Conservation (phyloP, 2,329 filamentous ascomycete species). For the Chaetothyriales sp. region DNA sequence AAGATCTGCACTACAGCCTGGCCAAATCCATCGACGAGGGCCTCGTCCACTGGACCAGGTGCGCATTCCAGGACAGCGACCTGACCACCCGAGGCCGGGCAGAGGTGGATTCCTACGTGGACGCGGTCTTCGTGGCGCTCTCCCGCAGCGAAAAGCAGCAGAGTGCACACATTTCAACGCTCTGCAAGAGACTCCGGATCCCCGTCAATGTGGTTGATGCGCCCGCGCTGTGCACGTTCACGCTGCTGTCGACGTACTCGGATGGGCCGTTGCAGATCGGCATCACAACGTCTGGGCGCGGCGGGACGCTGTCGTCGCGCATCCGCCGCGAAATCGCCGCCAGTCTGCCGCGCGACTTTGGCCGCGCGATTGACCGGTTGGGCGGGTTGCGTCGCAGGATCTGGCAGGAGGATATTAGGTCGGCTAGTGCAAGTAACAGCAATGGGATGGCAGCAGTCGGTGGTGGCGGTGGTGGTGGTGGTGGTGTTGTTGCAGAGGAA, state of each 20-base stretch:
- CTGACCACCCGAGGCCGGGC: constrained; percentile 62
- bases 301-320: constrained; percentile 81
- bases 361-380: constrained; percentile 59
- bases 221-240: constrained; percentile 74
- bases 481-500: constrained; percentile 20
- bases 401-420: constrained; percentile 53
- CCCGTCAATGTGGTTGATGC: constrained; percentile 87
- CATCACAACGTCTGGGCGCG: constrained; percentile 85
- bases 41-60: constrained; percentile 27
- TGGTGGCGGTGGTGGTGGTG: no score
- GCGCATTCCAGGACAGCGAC: constrained; percentile 53
- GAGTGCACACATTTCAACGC: constrained; percentile 50
- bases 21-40: constrained; percentile 29
- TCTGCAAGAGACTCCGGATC: constrained; percentile 68
- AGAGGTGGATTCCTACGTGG: constrained; percentile 64
- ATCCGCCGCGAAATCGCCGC: constrained; percentile 79
- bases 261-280: constrained; percentile 90
- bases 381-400: constrained; percentile 57
- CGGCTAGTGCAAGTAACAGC: no score
- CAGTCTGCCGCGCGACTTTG: constrained; percentile 59
- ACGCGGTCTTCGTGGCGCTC: constrained; percentile 77
- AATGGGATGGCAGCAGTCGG: no score
- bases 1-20: constrained; percentile 41
- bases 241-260: constrained; percentile 70
- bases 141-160: constrained; percentile 33